phyloP scores from a whole-genome alignment of 805 yeast genomes.

The Candida ulmi region DNA sequence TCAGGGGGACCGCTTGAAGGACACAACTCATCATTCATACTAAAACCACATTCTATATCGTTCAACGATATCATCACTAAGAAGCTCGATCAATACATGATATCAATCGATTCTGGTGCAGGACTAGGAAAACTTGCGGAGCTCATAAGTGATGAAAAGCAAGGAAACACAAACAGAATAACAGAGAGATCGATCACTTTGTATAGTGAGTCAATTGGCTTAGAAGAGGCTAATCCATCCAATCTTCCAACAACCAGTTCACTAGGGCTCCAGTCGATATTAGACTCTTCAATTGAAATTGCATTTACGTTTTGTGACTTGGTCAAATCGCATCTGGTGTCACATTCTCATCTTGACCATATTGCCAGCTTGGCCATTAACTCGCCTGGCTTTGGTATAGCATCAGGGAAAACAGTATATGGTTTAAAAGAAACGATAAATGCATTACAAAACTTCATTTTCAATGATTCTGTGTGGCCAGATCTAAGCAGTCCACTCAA shows the following conservation, averaged over 20 bases:
- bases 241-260: background rate
- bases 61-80: conserved; percentile 32
- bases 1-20: conserved; percentile 84
- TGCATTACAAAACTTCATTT: conserved; percentile 48
- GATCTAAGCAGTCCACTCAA: conserved; percentile 32
- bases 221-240: background rate
- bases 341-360: conserved; percentile 88
- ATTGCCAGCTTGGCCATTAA: conserved; percentile 63
- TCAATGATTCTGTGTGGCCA: conserved; percentile 83
- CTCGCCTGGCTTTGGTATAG: conserved; percentile 46
- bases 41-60: conserved; percentile 47
- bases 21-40: conserved; percentile 58
- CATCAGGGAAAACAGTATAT: conserved; percentile 37
- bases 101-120: conserved; percentile 78
- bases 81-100: conserved; percentile 29
- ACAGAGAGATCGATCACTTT: conserved; percentile 9
- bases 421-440: conserved; percentile 51
- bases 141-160: conserved; percentile 20
- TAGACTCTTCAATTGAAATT: conserved; percentile 23
- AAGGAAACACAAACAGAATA: conserved; percentile 2
- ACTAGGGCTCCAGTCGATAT: conserved; percentile 1
- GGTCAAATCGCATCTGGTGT: conserved; percentile 45
- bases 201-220: conserved; percentile 1
- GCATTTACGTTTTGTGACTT: conserved; percentile 29
- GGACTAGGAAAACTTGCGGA: conserved; percentile 56